A percentile compares a stretch with the other conserved stretches of the same genome.
phyloP scores from a whole-genome alignment of 306 rosid species.

The Prunus davidiana region DNA sequence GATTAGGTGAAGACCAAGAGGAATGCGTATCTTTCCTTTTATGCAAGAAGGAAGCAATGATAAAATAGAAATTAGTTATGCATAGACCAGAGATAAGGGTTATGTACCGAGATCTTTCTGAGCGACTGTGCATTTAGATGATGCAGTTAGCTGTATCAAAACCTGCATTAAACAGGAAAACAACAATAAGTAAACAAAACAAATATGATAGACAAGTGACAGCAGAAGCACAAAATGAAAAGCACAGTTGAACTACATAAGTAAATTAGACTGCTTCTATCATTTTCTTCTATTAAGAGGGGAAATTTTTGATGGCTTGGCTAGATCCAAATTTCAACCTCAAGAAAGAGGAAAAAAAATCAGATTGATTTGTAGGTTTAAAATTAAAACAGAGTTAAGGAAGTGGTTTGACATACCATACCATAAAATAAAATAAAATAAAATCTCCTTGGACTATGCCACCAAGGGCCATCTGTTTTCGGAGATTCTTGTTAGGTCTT shows the following conservation, averaged over 20 bases:
- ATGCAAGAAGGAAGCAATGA: neutral
- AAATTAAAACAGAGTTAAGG: neutral
- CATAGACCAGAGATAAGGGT: neutral
- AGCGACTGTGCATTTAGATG: neutral
- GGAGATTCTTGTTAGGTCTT: too few species aligned
- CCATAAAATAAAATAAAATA: neutral
- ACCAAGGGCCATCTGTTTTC: slow-evolving; percentile 1
- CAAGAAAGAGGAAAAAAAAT: neutral
- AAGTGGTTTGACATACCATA: slow-evolving; percentile 4
- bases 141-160: neutral
- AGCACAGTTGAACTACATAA: neutral
- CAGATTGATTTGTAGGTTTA: neutral
- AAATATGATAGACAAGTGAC: neutral
- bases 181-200: neutral
- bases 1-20: neutral
- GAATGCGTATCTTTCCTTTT: neutral
- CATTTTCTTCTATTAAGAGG: neutral
- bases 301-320: neutral
- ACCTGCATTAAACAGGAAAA: neutral
- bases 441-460: neutral
- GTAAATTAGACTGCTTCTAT: neutral
- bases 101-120: neutral
- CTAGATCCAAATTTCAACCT: slow-evolving; percentile 1
- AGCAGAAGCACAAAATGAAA: neutral
- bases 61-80: neutral